phyloP scores from a whole-genome alignment of 768 basidiomycete species.

The Clitopilus hobsonii region DNA sequence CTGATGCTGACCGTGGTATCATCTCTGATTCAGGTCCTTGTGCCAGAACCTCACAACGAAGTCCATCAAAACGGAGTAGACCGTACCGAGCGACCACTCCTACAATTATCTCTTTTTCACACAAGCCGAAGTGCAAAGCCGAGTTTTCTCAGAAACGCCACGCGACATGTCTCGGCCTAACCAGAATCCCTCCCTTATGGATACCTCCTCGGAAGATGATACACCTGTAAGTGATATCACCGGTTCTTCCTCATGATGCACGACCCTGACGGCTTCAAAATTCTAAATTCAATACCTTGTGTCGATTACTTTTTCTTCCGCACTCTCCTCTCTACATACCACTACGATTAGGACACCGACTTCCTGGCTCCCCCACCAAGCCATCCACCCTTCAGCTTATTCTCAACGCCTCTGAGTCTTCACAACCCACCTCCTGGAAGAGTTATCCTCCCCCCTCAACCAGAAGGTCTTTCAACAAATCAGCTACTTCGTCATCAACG shows the following conservation, averaged over 20 bases:
- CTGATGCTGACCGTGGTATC: not conserved
- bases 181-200: not conserved
- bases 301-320: not conserved
- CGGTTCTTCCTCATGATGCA: not conserved
- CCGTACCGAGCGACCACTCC: not conserved
- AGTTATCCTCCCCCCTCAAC: conserved; percentile 1
- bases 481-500: conserved; percentile 5
- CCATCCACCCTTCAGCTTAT: not conserved
- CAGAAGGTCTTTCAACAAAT: conserved; percentile 3
- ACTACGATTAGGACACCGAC: not conserved
- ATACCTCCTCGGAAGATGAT: not conserved
- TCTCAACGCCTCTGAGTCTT: not conserved
- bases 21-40: not conserved
- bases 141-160: not conserved
- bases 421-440: conserved; percentile 4
- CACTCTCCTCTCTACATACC: not conserved
- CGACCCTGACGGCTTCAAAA: not conserved
- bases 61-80: not conserved
- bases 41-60: not conserved
- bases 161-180: not conserved
- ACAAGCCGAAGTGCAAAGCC: too few species aligned
- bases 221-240: not conserved
- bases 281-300: not conserved
- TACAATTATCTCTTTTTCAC: not conserved
- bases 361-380: not conserved